phyloP scores from a whole-genome alignment of 2,329 filamentous ascomycete genomes.

The Botryotinia convoluta region DNA sequence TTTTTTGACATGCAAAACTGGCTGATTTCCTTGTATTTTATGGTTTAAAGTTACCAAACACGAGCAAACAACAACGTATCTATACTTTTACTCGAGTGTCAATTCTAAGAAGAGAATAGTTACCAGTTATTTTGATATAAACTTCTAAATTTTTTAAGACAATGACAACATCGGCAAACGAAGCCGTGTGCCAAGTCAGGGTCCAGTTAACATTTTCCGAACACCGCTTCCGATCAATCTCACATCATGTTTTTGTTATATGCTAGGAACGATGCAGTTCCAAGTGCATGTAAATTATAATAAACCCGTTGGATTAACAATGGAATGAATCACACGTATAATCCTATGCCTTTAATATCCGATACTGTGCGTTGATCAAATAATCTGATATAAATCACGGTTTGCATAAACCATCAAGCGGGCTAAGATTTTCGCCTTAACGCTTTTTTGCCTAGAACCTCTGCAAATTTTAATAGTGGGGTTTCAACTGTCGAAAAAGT shows the following conservation, averaged over 20 bases:
- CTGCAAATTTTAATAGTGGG: slow-evolving; percentile 12
- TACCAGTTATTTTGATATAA: not conserved
- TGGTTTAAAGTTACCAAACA: not conserved
- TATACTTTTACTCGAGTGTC: not conserved
- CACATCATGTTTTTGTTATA: not conserved
- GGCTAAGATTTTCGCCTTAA: not conserved
- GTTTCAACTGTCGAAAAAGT: not conserved
- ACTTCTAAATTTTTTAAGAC: not conserved
- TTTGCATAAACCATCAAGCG: not conserved
- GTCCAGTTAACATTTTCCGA: not conserved
- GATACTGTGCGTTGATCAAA: not conserved
- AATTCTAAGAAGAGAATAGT: not conserved
- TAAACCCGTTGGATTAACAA: not conserved
- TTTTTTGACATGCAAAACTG: not conserved
- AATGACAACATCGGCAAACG: not conserved
- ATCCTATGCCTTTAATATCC: not conserved
- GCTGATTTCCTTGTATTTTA: not conserved
- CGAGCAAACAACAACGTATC: not conserved
- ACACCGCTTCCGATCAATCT: not conserved
- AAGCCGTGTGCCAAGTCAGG: not conserved
- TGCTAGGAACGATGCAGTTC: not conserved
- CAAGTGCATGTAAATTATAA: not conserved
- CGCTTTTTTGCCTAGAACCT: not conserved
- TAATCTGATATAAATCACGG: not conserved
- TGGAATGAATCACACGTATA: not conserved